Evolutionary conservation across 306 rosid genomes (phyloP).

Genomic region (Crataegus laevigata): DNA sequence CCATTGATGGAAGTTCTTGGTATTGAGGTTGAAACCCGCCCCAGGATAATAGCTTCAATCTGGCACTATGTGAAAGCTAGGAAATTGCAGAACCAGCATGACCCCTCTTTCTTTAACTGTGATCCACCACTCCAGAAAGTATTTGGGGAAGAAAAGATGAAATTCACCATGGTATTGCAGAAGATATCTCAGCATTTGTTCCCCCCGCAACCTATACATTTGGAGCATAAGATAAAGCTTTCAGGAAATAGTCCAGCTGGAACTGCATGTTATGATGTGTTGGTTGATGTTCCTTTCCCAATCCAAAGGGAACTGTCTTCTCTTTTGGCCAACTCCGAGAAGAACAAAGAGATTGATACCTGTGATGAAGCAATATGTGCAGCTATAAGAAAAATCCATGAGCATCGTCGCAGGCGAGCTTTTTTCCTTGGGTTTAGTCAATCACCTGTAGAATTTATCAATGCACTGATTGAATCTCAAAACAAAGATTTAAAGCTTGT

Average conservation of each 20-base stretch:
- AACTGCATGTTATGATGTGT: constrained; percentile 91
- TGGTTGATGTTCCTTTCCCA: constrained; percentile 90
- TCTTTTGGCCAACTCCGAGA: constrained; percentile 81
- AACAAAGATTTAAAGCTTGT: constrained; percentile 83
- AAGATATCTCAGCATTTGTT: constrained; percentile 90
- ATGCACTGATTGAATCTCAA: constrained; percentile 90
- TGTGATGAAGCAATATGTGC: constrained; percentile 89
- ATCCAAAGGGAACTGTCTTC: constrained; percentile 86
- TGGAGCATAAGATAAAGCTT: constrained; percentile 91
- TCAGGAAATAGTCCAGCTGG: constrained; percentile 85
- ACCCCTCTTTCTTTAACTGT: constrained; percentile 74
- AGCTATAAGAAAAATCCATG: constrained; percentile 86
- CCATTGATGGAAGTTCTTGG: constrained; percentile 95
- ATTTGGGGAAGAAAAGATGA: constrained; percentile 93
- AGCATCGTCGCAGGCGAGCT: constrained; percentile 89
- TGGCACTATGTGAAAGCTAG: constrained; percentile 99
- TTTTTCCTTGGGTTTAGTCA: constrained; percentile 98
- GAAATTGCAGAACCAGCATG: constrained; percentile 80
- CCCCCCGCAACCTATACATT: constrained; percentile 77
- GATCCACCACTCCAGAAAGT: constrained; percentile 91
- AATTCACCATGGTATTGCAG: constrained; percentile 84
- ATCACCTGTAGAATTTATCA: constrained; percentile 90
- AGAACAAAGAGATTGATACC: constrained; percentile 86
- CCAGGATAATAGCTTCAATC: constrained; percentile 87
- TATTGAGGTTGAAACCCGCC: constrained; percentile 97